Evolutionary conservation across 2,329 filamentous ascomycete species (phyloP).

Genomic region (Fusarium sp.): DNA sequence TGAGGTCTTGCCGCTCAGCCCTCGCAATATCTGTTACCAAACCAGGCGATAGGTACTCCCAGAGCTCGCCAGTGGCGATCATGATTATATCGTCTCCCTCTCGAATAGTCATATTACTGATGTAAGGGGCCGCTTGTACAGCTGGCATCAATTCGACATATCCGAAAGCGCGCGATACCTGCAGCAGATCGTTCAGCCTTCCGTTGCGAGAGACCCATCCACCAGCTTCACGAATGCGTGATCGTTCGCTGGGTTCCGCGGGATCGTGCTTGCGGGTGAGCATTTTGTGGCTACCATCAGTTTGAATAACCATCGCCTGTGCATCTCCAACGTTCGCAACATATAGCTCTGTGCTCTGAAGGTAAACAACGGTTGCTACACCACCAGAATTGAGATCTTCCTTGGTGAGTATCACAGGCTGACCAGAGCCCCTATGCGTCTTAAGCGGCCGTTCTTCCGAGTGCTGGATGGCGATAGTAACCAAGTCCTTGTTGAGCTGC

Average conservation of each 20-base stretch:
- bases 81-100: conserved; percentile 95
- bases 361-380: conserved; percentile 90
- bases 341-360: conserved; percentile 90
- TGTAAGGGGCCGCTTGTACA: conserved; percentile 90
- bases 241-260: conserved; percentile 83
- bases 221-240: conserved; percentile 92
- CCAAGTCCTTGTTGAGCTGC: conserved; percentile 91
- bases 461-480: conserved; percentile 83
- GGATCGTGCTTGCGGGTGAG: conserved; percentile 95
- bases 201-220: conserved; percentile 97
- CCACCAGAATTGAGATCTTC: conserved; percentile 92
- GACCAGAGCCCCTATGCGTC: conserved; percentile 77
- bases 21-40: conserved; percentile 92
- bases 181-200: conserved; percentile 89
- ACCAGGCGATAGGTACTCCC: conserved; percentile 92
- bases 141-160: conserved; percentile 93
- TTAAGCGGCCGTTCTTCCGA: conserved; percentile 78
- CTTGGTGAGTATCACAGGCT: conserved; percentile 82
- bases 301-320: conserved; percentile 94
- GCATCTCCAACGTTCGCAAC: conserved; percentile 96
- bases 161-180: conserved; percentile 94
- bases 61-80: conserved; percentile 90
- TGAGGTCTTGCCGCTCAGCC: conserved; percentile 87
- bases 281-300: conserved; percentile 84
- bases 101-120: conserved; percentile 80